phyloP scores from a whole-genome alignment of 345 rosid species.

The Adansonia digitata region DNA sequence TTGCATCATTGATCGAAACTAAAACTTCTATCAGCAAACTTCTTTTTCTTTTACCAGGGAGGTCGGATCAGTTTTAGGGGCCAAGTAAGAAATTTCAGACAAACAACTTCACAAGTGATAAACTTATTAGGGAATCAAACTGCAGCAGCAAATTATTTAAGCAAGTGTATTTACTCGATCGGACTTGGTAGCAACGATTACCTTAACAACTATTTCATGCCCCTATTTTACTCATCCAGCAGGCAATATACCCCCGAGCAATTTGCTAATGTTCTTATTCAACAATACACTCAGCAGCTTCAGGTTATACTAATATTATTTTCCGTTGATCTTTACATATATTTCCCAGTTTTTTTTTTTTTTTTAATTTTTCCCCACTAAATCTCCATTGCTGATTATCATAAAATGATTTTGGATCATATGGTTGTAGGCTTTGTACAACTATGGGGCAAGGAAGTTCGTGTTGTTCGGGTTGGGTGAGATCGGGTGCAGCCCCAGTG shows the following conservation, averaged over 20 bases:
- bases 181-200: slow-evolving; percentile 94
- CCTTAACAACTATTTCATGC: slow-evolving; percentile 93
- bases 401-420: not conserved
- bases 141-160: slow-evolving; percentile 50
- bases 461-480: slow-evolving; percentile 74
- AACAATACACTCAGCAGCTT: slow-evolving; percentile 52
- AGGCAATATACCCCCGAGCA: slow-evolving; percentile 50
- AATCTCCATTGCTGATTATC: not conserved
- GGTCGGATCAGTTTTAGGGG: slow-evolving; percentile 8
- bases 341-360: not conserved
- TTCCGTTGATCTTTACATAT: not conserved
- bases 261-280: slow-evolving; percentile 56
- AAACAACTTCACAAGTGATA: slow-evolving; percentile 12
- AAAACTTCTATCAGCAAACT: not conserved
- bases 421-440: slow-evolving; percentile 44
- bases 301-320: slow-evolving; percentile 24
- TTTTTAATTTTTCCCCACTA: not conserved
- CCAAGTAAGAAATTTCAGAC: not conserved
- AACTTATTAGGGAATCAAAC: slow-evolving; percentile 50
- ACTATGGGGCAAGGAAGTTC: slow-evolving; percentile 78
- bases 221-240: slow-evolving; percentile 46
- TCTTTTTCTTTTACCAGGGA: not conserved
- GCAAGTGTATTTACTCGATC: slow-evolving; percentile 58
- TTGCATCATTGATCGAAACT: not conserved
- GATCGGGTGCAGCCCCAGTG: slow-evolving; percentile 85